Conservation (phyloP, 495 filamentous ascomycete genomes). For the Endocarpon pusillum region DNA sequence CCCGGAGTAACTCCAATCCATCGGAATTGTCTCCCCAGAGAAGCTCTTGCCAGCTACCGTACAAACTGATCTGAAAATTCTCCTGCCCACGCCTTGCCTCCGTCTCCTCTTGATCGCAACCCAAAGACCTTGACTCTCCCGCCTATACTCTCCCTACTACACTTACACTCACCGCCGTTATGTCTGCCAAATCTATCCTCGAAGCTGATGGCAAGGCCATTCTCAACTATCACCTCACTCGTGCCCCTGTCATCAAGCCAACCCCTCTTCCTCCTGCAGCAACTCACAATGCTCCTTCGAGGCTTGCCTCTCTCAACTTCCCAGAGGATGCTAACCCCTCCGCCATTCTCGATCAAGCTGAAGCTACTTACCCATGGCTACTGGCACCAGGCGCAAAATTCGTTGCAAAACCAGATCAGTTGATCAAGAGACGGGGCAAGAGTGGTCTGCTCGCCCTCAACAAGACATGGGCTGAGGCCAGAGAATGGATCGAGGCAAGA, state of each 20-base stretch:
- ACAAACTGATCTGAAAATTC: too few species aligned
- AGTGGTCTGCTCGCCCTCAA: slow-evolving; percentile 90
- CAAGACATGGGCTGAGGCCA: slow-evolving; percentile 88
- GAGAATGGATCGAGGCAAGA: slow-evolving; percentile 80
- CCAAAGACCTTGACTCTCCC: slow-evolving; percentile 1
- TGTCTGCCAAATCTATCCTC: slow-evolving; percentile 97
- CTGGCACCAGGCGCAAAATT: slow-evolving; percentile 68
- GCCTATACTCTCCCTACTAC: slow-evolving; percentile 7
- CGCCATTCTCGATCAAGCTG: slow-evolving; percentile 84
- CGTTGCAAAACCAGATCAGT: slow-evolving; percentile 97
- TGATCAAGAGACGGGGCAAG: slow-evolving; percentile 99
- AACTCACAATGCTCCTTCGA: slow-evolving; percentile 83
- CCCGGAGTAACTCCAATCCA: too few species aligned
- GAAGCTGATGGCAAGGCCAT: slow-evolving; percentile 99
- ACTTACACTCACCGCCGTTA: slow-evolving; percentile 24
- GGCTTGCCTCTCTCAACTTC: slow-evolving; percentile 85
- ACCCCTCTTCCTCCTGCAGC: slow-evolving; percentile 70
- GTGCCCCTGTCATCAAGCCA: slow-evolving; percentile 93
- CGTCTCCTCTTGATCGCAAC: too few species aligned
- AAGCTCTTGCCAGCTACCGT: too few species aligned
- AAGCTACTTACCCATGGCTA: slow-evolving; percentile 90
- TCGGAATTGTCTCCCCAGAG: too few species aligned
- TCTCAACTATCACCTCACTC: slow-evolving; percentile 99
- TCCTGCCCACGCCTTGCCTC: too few species aligned
- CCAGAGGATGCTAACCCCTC: slow-evolving; percentile 68